phyloP scores from a whole-genome alignment of 192 early-diverging fungal species.

The Gryganskiella cystojenkinii region DNA sequence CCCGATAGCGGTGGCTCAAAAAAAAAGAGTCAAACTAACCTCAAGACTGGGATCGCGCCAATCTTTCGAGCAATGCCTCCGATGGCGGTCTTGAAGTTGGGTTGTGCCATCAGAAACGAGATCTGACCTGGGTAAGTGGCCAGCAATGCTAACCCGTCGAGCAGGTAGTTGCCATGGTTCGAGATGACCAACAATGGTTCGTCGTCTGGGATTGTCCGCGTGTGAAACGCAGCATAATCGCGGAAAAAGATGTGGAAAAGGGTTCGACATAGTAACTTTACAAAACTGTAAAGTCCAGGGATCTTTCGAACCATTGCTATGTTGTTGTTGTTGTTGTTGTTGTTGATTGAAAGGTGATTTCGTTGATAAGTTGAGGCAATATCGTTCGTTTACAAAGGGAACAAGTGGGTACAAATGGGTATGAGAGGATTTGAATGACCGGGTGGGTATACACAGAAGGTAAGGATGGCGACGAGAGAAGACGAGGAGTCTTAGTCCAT shows the following conservation, averaged over 20 bases:
- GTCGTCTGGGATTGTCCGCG: constrained; percentile 34
- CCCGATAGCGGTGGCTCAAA: not conserved
- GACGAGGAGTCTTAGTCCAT: not conserved
- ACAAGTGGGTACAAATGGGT: not conserved
- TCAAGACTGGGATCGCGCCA: constrained; percentile 55
- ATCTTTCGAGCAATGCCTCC: constrained; percentile 48
- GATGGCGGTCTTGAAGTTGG: constrained; percentile 55
- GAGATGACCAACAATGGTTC: constrained; percentile 56
- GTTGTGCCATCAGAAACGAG: constrained; percentile 54
- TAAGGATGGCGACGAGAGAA: not conserved
- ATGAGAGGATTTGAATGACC: not conserved
- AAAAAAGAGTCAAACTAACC: constrained; percentile 7
- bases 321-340: not conserved
- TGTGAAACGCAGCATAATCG: constrained; percentile 53
- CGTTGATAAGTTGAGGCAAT: no score
- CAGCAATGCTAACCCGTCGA: constrained; percentile 53
- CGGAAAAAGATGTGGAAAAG: constrained; percentile 55
- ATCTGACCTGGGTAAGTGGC: constrained; percentile 48
- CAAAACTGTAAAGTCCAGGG: constrained; percentile 41
- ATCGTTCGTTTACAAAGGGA: no score
- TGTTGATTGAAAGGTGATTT: not conserved
- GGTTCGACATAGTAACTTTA: constrained; percentile 44
- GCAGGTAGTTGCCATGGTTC: constrained; percentile 58
- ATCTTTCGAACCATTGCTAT: constrained; percentile 37
- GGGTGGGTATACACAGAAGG: not conserved